Evolutionary conservation across 768 basidiomycete species (phyloP), one percentile per base, ranked within the genome.

Genomic region (Goffeauzyma gilvescens): DNA sequence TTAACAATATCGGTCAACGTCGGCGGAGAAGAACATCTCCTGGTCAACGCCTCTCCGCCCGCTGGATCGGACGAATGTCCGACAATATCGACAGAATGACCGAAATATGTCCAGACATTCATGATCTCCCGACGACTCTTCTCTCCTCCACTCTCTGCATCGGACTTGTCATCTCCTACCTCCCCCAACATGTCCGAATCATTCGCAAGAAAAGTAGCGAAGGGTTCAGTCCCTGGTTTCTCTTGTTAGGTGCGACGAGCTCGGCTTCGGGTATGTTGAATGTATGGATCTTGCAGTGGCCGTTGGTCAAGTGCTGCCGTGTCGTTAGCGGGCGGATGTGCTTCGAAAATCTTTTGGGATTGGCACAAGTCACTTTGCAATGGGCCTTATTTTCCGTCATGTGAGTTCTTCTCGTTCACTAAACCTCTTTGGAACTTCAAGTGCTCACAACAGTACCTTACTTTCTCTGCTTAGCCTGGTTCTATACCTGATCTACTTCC

Each of bases 401-500:
- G 89, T 89, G 51, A 42, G 80, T 71, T 13, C n/a, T 7, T n/a
- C 34, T 37, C 24, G 0, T 27, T 35, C 5, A 26, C 8, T 5
- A 23, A 17, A 10, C 7, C 12, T 38, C 6, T 24, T 38, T 12
- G 12, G 18, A 24, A 6, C 15, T 32, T 32, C 3, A 5, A 14
- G 8, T 7, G 20, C 27, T 14, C 22, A 20, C 4, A 4, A 31
- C 26, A 30, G 23, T 23, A 13, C 35, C 3, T 20, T 18, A 12
- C 13, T 26, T 17, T 14, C 33, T 25, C 23, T 12, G 6, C n/a
- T 4, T 51, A 95, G 89, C 32, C 70, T 95, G 45, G 71, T 89
- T 0, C 73, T 98, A 2, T 96, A 82, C 66, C 77, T 98, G 67
- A 67, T 81, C 30, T 96, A 87, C 68, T 96, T 84, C 60, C 93